These are phyloP conservation scores for Fusarium subglutinans DNA, from an alignment of 2,329 filamentous ascomycete genomes.

Conservation along the genomic window DNA sequence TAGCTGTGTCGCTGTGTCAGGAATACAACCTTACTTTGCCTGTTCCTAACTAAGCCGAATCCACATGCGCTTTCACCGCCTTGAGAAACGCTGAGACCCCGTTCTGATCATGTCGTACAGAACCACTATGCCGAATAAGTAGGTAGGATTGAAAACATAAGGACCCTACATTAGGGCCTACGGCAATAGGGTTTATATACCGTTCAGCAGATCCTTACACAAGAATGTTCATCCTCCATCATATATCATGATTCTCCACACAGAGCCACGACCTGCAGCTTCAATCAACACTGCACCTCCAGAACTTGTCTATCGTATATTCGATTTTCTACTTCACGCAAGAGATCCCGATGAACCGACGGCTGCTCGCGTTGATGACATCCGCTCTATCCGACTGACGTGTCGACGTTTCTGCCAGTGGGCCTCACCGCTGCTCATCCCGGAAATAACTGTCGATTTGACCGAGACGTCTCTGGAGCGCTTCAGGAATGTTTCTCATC, in stretches of 20 bases:
- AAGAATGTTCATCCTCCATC: background rate
- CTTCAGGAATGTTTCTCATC: background rate
- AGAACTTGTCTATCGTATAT: background rate
- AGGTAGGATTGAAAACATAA: background rate
- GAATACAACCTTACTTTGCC: background rate
- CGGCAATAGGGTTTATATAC: background rate
- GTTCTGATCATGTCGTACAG: background rate
- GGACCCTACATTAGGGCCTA: background rate
- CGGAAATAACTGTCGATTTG: background rate
- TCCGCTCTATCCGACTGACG: background rate
- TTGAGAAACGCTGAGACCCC: background rate
- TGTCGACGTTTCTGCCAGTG: background rate
- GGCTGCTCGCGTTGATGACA: background rate
- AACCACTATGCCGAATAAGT: background rate
- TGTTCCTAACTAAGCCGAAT: background rate
- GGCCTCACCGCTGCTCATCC: background rate
- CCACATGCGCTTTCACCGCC: background rate
- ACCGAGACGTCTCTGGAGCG: background rate
- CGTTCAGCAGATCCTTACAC: background rate
- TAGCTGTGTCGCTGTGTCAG: too few relatives aligned
- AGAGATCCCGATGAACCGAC: background rate
- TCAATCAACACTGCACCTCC: background rate
- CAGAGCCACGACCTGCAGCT: background rate
- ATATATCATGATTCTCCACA: background rate
- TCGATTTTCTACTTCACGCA: background rate